phyloP scores from a whole-genome alignment of 257 asterid genomes.

The Ilex aquifolium region DNA sequence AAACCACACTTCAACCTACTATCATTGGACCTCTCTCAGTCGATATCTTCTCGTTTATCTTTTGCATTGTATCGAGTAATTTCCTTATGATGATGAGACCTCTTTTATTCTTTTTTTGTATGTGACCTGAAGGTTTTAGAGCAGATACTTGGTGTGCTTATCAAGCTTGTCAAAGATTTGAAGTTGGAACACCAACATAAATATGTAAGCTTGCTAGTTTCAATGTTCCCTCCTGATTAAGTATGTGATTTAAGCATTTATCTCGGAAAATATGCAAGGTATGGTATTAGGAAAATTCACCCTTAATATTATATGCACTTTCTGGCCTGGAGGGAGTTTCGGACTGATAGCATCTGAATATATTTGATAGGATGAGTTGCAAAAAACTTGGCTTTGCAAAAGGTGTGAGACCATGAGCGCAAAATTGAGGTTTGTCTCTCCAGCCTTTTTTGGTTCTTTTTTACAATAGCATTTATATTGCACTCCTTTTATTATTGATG shows the following conservation, averaged over 20 bases:
- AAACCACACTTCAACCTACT: too few relatives aligned
- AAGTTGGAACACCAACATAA: constrained; percentile 92
- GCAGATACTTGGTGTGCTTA: constrained; percentile 97
- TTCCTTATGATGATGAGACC: not conserved
- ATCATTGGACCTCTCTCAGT: too few relatives aligned
- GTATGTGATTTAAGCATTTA: not conserved
- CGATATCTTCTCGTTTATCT: not conserved
- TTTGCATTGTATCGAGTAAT: not conserved
- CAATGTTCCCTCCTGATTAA: constrained; percentile 4
- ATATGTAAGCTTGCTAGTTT: constrained; percentile 55
- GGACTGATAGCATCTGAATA: not conserved
- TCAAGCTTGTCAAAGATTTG: constrained; percentile 94
- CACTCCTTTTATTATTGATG: too few relatives aligned
- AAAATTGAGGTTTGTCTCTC: constrained; percentile 68
- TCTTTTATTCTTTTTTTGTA: not conserved
- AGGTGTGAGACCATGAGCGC: constrained; percentile 99
- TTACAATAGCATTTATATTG: not conserved
- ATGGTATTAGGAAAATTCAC: not conserved
- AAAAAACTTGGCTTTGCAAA: constrained; percentile 93
- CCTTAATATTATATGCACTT: too few relatives aligned
- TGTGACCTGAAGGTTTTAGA: constrained; percentile 61
- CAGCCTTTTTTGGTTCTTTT: constrained; percentile 16
- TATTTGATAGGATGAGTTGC: constrained; percentile 75
- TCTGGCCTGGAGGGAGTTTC: too few relatives aligned
- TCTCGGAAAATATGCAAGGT: not conserved